Conservation (phyloP, 2,329 filamentous ascomycete species). For the Exophiala spinifera region DNA sequence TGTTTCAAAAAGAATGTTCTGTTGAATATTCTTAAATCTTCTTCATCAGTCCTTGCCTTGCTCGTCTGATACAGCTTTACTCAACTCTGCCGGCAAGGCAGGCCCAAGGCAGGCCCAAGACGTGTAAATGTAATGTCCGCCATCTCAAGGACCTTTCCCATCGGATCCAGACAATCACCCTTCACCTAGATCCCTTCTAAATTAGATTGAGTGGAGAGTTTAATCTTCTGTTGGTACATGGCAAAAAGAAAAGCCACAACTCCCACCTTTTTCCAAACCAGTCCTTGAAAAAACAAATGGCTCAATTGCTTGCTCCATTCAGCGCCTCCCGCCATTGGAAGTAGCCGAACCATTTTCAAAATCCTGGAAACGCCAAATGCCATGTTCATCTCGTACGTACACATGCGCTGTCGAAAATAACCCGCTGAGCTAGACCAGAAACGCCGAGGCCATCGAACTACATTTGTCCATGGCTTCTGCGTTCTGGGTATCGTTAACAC, state of each 20-base stretch:
- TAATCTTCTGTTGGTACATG: conserved; percentile 26
- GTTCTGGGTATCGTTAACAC: conserved; percentile 23
- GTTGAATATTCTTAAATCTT: conserved; percentile 23
- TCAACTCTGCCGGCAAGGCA: conserved; percentile 15
- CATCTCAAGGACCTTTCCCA: conserved; percentile 6
- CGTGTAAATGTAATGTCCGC: neutral
- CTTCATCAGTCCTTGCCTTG: conserved; percentile 13
- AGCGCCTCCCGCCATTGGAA: conserved; percentile 11
- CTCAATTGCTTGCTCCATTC: conserved; percentile 9
- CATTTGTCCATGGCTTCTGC: conserved; percentile 8
- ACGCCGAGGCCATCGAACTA: conserved; percentile 16
- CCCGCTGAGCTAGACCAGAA: conserved; percentile 2
- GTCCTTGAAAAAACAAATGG: conserved; percentile 1
- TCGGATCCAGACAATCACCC: conserved; percentile 13
- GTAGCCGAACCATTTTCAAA: neutral
- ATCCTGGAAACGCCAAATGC: conserved; percentile 2
- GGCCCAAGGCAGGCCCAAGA: too few species aligned
- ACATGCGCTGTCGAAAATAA: conserved; percentile 7
- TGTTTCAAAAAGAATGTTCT: conserved; percentile 19
- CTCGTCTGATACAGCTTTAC: neutral
- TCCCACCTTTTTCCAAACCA: neutral
- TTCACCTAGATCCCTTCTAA: conserved; percentile 17
- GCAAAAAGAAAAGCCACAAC: neutral
- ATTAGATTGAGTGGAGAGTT: conserved; percentile 24
- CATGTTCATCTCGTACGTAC: neutral